Evolutionary conservation across 2,329 filamentous ascomycete genomes (phyloP), one percentile per base, ranked within the genome.

Genomic region (Didymella pomorum): DNA sequence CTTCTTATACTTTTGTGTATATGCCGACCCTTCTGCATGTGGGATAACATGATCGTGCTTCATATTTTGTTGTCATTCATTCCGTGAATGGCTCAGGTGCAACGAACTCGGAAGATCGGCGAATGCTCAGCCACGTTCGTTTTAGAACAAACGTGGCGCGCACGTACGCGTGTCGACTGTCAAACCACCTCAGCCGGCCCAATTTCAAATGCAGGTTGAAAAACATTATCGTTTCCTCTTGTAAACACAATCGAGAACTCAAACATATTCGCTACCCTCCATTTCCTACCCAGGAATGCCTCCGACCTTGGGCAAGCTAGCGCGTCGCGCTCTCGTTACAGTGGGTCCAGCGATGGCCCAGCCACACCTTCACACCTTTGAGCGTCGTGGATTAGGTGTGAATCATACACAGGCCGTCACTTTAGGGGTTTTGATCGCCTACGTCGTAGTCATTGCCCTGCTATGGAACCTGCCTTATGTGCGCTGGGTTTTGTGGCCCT

Each of bases 401-500:
- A 89, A 86, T 64, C 84, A 87, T 70, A 89, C 89, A 2, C 90
- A 93, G 69, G 82, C 83, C 52, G 83, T 92, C 10, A 92, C 90
- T 0, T 79, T 92, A 25, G 89, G 89, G 9, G 80, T 92, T 39
- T 91, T 93, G 66, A 88, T 78, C 9, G 87, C 82, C 33, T 93
- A 93, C 76, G 83, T 89, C 2, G 89, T 92, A 18, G 83, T 83
- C 45, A 93, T 93, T 64, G 89, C 89, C 4, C 81, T 93, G 41
- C 80, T 93, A 3, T 93, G 90, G 90, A 93, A 93, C 77, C 75
- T 93, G 1, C 90, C 90, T 1, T 92, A 91, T 74, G 78, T 93
- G n/a, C 83, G 86, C 55, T 89, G 86, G 82, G 82, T 89, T 1
- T 79, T 93, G 33, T 93, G 90, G 90, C 90, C 90, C 4, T 93